phyloP scores from a whole-genome alignment of 106 monocot genomes.

The Platanthera zijinensis region DNA sequence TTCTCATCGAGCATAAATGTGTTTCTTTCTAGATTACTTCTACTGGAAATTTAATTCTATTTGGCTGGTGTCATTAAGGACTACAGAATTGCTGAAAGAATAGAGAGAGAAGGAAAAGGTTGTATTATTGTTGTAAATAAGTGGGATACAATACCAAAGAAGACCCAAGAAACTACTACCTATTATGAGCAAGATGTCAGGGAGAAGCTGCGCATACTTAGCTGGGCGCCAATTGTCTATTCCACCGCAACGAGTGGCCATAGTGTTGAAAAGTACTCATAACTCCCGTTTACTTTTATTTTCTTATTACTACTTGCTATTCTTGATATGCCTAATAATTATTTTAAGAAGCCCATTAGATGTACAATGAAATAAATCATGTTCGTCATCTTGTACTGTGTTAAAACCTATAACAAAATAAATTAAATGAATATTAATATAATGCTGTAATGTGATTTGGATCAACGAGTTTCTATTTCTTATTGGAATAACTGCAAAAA shows the following conservation, averaged over 20 bases:
- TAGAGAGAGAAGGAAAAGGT: conserved; percentile 96
- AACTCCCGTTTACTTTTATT: not conserved
- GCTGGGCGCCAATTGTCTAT: conserved; percentile 97
- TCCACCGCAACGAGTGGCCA: conserved; percentile 67
- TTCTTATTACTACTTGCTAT: not conserved
- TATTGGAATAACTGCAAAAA: not conserved
- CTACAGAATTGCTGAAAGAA: conserved; percentile 82
- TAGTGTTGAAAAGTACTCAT: conserved; percentile 75
- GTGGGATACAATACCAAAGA: conserved; percentile 97
- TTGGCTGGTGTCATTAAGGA: conserved; percentile 40
- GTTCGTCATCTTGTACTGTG: not conserved
- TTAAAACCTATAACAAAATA: not conserved
- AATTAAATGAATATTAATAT: not conserved
- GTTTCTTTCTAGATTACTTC: not conserved
- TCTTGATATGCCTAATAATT: not conserved
- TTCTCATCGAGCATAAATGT: not conserved
- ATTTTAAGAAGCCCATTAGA: not conserved
- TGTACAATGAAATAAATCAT: not conserved
- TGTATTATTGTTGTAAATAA: conserved; percentile 95
- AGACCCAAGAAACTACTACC: conserved; percentile 64
- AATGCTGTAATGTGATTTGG: not conserved
- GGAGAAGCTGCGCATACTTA: conserved; percentile 76
- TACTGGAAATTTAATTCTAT: not conserved
- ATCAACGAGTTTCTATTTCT: not conserved
- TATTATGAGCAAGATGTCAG: conserved; percentile 92